Percentiles rank a stretch among this genome's conserved stretches.
These are phyloP conservation scores for Chlorella ohadii DNA, from an alignment of 139 green algal genomes.

Conservation along the genomic window DNA sequence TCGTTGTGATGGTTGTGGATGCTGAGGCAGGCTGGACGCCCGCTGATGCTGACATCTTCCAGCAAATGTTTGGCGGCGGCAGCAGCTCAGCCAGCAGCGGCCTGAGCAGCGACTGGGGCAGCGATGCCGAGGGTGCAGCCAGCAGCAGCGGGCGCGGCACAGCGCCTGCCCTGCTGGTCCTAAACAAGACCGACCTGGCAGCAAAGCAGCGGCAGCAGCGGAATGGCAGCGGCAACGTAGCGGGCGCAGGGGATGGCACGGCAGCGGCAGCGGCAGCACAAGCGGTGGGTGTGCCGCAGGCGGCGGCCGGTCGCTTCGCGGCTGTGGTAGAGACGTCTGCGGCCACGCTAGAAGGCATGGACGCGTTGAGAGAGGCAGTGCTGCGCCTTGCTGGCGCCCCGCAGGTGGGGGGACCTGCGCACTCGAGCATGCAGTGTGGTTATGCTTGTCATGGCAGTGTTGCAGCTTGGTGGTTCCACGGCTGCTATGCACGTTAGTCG, in stretches of 20 bases:
- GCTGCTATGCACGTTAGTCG: too few relatives aligned
- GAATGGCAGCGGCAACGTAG: background rate
- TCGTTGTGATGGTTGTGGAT: constrained; percentile 91
- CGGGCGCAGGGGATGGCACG: constrained; percentile 12
- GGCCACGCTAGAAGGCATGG: constrained; percentile 63
- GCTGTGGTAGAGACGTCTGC: constrained; percentile 75
- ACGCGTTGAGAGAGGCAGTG: constrained; percentile 66
- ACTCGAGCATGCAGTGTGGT: background rate
- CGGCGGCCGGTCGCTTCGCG: constrained; percentile 33
- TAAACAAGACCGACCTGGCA: constrained; percentile 92
- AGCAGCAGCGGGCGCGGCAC: background rate
- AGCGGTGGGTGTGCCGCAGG: constrained; percentile 35
- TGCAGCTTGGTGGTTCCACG: too few relatives aligned
- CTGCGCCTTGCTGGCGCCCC: constrained; percentile 38
- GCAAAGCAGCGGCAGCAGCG: constrained; percentile 16
- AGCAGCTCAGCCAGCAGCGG: constrained; percentile 20
- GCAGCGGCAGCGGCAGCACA: constrained; percentile 25
- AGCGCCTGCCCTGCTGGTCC: constrained; percentile 75
- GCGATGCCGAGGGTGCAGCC: constrained; percentile 10
- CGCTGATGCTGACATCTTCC: constrained; percentile 71
- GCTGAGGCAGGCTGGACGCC: constrained; percentile 75
- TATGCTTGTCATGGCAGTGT: too few relatives aligned
- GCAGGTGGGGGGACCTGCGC: background rate
- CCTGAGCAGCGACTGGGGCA: background rate
- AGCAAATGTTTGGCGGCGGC: constrained; percentile 50